phyloP scores from a whole-genome alignment of 2,329 filamentous ascomycete genomes.

The Rosellinia necatrix region DNA sequence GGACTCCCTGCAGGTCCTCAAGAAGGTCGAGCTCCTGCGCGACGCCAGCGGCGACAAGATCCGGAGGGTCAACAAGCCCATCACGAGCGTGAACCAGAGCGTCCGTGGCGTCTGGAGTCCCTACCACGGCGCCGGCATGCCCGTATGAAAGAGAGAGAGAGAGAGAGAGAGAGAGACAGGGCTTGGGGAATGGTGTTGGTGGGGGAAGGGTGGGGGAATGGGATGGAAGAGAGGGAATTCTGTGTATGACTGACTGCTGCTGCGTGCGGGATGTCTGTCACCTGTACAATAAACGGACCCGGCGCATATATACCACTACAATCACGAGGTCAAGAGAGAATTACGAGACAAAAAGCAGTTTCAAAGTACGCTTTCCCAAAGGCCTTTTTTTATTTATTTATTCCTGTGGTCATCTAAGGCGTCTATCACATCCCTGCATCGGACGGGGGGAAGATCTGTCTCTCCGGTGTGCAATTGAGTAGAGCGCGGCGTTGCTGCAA shows the following conservation, averaged over 20 bases:
- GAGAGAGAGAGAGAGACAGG: neutral
- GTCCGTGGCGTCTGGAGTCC: conserved; percentile 74
- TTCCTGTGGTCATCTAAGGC: neutral
- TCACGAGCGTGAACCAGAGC: conserved; percentile 66
- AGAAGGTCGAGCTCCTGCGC: conserved; percentile 76
- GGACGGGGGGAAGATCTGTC: neutral
- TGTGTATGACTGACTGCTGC: conserved; percentile 12
- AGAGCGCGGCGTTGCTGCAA: conserved; percentile 8
- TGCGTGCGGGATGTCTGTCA: conserved; percentile 12
- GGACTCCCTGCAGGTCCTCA: conserved; percentile 76
- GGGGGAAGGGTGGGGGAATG: neutral
- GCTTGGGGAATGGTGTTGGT: too few species aligned
- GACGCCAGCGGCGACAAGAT: conserved; percentile 78
- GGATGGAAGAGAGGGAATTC: conserved; percentile 11
- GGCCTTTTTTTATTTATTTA: conserved; percentile 3
- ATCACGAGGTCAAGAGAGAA: conserved; percentile 10
- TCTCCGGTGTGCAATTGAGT: neutral
- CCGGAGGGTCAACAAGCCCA: conserved; percentile 65
- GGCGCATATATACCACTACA: conserved; percentile 21
- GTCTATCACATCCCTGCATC: neutral
- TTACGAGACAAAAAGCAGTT: conserved; percentile 10
- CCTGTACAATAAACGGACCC: conserved; percentile 21
- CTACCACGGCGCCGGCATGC: conserved; percentile 65
- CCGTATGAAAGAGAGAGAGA: conserved; percentile 48
- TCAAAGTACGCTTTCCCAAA: neutral